Evolutionary conservation across 768 basidiomycete genomes (phyloP), one percentile per base, ranked within the genome.

Genomic region (Termitomyces sp.): DNA sequence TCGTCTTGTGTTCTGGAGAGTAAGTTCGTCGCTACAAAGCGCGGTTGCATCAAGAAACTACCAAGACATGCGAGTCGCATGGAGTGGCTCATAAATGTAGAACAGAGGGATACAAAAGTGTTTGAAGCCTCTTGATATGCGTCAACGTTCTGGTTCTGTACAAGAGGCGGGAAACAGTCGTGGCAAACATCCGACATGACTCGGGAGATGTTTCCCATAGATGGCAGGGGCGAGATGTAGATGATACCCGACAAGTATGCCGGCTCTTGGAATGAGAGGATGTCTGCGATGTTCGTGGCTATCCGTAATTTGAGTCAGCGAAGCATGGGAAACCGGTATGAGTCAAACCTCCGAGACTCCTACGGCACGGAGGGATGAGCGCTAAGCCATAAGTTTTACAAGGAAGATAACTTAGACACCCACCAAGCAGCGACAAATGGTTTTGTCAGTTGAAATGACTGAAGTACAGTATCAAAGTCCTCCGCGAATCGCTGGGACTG

Each of bases 401-500:
- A 38, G 37, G 23, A 31, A 37, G n/a, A 32, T 19, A 34, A 46
- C 45, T 35, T n/a, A 38, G 10, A 31, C 17, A 49, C 43, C 2
- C 19, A 59, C 65, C 74, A 77, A 55, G 69, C 75, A n/a, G 66
- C 59, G 32, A 71, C 63, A 57, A 69, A 66, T 25, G 74, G 69
- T 41, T 61, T 66, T 16, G 52, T 45, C 25, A 75, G 38, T 11
- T 60, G 60, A 44, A 73, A 75, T 21, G 61, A 68, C 19, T 67
- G 38, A 17, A 67, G 65, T 32, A 74, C 69, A 10, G 68, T 68
- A 47, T 66, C 57, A 57, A 72, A 72, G 53, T 73, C 69, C n/a
- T 70, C 67, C 4, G 70, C 66, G 2, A 69, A 56, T 7, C 69
- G 66, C 21, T 66, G 32, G 3, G 70, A 70, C 31, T 61, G 61